Conservation (phyloP, 2,329 filamentous ascomycete genomes). For the Sphaerulina musiva region DNA sequence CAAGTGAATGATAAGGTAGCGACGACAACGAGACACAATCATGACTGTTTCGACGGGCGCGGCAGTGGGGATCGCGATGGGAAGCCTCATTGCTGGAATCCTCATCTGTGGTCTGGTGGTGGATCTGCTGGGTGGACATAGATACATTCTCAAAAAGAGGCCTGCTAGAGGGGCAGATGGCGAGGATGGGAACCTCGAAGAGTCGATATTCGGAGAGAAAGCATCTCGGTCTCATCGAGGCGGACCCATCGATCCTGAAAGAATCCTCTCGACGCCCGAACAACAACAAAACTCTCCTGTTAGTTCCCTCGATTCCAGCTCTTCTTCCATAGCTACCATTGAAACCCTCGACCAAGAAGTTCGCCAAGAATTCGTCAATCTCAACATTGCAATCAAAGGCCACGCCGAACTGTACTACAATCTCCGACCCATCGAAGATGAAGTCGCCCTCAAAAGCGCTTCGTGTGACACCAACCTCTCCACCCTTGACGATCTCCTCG, state of each 20-base stretch:
- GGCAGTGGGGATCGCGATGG: constrained; percentile 10
- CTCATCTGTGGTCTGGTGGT: constrained; percentile 2
- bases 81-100: constrained; percentile 6
- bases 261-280: neutral
- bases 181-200: constrained; percentile 2
- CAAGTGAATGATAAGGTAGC: neutral
- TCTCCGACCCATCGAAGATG: neutral
- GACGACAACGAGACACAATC: neutral
- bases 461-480: constrained; percentile 6
- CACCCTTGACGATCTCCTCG: constrained; percentile 7
- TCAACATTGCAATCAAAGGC: constrained; percentile 9
- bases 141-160: constrained; percentile 1
- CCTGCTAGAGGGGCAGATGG: neutral
- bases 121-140: constrained; percentile 5
- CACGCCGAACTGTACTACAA: constrained; percentile 11
- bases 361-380: constrained; percentile 3
- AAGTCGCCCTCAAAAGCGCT: neutral
- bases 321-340: constrained; percentile 7
- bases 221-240: neutral
- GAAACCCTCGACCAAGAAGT: constrained; percentile 8
- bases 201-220: constrained; percentile 2
- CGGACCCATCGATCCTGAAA: neutral
- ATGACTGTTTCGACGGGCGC: constrained; percentile 5
- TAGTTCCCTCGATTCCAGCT: neutral
- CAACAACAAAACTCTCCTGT: neutral